A percentile compares a stretch with the other conserved stretches of the same genome.
These are phyloP conservation scores for Solanum raphanifolium DNA, from an alignment of 257 asterid species.

Conservation along the genomic window DNA sequence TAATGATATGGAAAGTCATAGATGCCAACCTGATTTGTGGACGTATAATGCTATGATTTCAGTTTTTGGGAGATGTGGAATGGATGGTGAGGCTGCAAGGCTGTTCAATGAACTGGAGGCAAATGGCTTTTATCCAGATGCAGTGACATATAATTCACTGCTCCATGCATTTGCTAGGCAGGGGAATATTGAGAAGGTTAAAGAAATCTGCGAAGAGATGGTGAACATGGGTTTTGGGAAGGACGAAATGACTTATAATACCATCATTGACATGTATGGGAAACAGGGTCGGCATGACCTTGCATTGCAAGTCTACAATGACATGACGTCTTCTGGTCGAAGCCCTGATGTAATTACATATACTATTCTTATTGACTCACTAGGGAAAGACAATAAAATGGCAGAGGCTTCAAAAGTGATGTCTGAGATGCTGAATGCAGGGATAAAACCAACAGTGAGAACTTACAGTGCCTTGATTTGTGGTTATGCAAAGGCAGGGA, in stretches of 20 bases:
- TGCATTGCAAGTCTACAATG: conserved; percentile 59
- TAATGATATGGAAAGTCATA: conserved; percentile 55
- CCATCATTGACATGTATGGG: conserved; percentile 76
- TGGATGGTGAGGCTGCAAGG: conserved; percentile 63
- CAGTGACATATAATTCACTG: conserved; percentile 85
- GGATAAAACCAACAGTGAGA: conserved; percentile 64
- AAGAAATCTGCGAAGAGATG: conserved; percentile 65
- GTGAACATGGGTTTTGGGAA: conserved; percentile 65
- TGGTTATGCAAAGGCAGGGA: conserved; percentile 87
- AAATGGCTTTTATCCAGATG: conserved; percentile 72
- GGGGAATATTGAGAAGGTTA: conserved; percentile 71
- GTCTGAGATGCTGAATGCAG: conserved; percentile 83
- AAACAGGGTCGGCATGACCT: conserved; percentile 63
- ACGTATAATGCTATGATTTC: conserved; percentile 95
- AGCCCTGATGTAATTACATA: conserved; percentile 90
- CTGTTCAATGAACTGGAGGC: conserved; percentile 61
- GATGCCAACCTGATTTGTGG: conserved; percentile 96
- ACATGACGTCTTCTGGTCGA: conserved; percentile 65
- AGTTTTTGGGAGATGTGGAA: conserved; percentile 80
- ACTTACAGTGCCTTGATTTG: conserved; percentile 93
- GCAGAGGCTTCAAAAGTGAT: conserved; percentile 71
- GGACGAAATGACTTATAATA: conserved; percentile 95
- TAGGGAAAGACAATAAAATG: conserved; percentile 81
- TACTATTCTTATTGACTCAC: conserved; percentile 79
- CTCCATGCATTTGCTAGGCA: conserved; percentile 84